A percentile compares a stretch with the other conserved stretches of the same genome.
These are phyloP conservation scores for Tylopilus plumbeoviolaceoides DNA, from an alignment of 768 basidiomycete genomes.

Conservation along the genomic window DNA sequence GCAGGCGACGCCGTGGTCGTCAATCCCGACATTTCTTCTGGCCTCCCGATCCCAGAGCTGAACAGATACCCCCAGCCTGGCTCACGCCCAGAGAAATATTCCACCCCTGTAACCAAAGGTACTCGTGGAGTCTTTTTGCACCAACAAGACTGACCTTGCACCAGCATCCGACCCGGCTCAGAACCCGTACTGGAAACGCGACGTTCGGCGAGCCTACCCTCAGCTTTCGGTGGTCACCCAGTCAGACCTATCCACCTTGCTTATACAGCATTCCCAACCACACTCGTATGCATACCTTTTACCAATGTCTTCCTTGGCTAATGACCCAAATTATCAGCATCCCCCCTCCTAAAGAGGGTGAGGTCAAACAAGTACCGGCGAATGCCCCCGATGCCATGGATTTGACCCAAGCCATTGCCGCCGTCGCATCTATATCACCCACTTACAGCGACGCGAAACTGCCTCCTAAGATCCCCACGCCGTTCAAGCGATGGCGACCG, in stretches of 20 bases:
- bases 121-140: constrained; percentile 8
- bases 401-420: constrained; percentile 68
- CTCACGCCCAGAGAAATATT: constrained; percentile 83
- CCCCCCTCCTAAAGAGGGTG: constrained; percentile 43
- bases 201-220: constrained; percentile 90
- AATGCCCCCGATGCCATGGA: constrained; percentile 46
- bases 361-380: constrained; percentile 43
- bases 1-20: constrained; percentile 80
- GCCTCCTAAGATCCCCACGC: constrained; percentile 68
- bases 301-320: constrained; percentile 1
- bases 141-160: constrained; percentile 8
- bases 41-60: constrained; percentile 70
- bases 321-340: constrained; percentile 38
- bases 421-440: constrained; percentile 53
- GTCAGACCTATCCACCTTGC: constrained; percentile 69
- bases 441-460: constrained; percentile 60
- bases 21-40: constrained; percentile 88
- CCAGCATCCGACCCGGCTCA: constrained; percentile 83
- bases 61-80: constrained; percentile 85
- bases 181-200: constrained; percentile 95
- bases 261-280: constrained; percentile 72
- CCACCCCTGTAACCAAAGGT: constrained; percentile 89
- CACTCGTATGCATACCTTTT: constrained; percentile 50
- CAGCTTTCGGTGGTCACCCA: constrained; percentile 88
- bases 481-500: constrained; percentile 73